Evolutionary conservation across 2,329 filamentous ascomycete species (phyloP), one percentile per base, ranked within the genome.

Genomic region (Alternaria panax): DNA sequence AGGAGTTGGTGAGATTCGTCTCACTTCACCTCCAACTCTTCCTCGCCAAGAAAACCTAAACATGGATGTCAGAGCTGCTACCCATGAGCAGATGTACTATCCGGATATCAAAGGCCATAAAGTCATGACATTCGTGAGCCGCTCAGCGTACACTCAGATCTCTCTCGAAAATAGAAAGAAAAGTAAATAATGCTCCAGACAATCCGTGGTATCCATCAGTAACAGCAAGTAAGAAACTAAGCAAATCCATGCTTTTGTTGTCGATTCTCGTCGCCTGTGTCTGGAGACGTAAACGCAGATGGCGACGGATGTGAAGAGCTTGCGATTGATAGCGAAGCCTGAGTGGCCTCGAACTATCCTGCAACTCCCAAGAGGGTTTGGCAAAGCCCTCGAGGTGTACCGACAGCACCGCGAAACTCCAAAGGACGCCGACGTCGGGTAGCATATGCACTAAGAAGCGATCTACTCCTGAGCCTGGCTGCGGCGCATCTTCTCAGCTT

Each of bases 401-500:
- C 12, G 46, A 46, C 41, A 28, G 18, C 27, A 51, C 54, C 30
- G 41, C 24, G 32, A 28, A 51, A 16, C 48, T 24, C 25, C 36
- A 34, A 16, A 50, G 46, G 14, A 28, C 36, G 57, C 41, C 30
- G 30, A 38, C 45, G 24, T 48, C 11, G 41, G 36, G 34, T 36
- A 34, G 30, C 52, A 54, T 52, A 55, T 56, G 47, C 59, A 42
- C 46, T 32, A 48, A 27, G 12, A 42, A 25, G 38, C 54, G 27
- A 20, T 52, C 60, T 63, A 87, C 74, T 87, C 85, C 67, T 85
- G 83, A 45, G 85, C 84, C 63, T 88, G 87, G 84, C 92, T 96
- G 78, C 95, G 92, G 73, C 95, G 92, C 89, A 96, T 96, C 87
- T 99, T 99, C 85, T 99, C 95, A 16, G 93, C 94, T 83, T 99